Evolutionary conservation across 2,329 filamentous ascomycete genomes (phyloP).

Genomic region (Onygena corvina): DNA sequence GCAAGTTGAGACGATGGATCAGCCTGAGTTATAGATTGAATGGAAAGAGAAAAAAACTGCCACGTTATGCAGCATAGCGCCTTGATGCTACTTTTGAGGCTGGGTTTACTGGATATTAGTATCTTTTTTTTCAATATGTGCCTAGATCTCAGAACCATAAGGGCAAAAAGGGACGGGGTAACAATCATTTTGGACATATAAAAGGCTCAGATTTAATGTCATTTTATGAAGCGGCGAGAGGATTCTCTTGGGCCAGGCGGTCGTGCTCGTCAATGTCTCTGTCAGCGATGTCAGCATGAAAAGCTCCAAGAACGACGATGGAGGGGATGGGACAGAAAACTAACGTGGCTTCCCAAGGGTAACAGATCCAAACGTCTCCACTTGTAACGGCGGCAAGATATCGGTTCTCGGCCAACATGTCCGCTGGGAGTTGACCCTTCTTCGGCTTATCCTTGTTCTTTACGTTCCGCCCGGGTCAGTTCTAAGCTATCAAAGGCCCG

Average conservation of each 20-base stretch:
- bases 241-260: slow-evolving; percentile 40
- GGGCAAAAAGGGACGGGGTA: neutral
- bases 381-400: slow-evolving; percentile 83
- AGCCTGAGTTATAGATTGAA: too few relatives aligned
- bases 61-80: neutral
- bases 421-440: slow-evolving; percentile 70
- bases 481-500: neutral
- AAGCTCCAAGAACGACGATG: neutral
- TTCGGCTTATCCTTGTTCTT: slow-evolving; percentile 96
- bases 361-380: slow-evolving; percentile 95
- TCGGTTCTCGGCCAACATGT: slow-evolving; percentile 59
- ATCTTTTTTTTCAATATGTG: neutral
- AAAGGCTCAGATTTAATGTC: neutral
- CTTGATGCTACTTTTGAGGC: neutral
- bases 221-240: neutral
- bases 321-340: slow-evolving; percentile 19
- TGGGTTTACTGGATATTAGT: neutral
- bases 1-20: too few relatives aligned
- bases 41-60: too few relatives aligned
- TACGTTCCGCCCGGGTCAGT: neutral
- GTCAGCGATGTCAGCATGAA: neutral
- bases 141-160: neutral
- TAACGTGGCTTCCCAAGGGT: slow-evolving; percentile 87
- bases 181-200: neutral
- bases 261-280: slow-evolving; percentile 90